Evolutionary conservation across 495 filamentous ascomycete species (phyloP).

Genomic region (Penicillium parvum): DNA sequence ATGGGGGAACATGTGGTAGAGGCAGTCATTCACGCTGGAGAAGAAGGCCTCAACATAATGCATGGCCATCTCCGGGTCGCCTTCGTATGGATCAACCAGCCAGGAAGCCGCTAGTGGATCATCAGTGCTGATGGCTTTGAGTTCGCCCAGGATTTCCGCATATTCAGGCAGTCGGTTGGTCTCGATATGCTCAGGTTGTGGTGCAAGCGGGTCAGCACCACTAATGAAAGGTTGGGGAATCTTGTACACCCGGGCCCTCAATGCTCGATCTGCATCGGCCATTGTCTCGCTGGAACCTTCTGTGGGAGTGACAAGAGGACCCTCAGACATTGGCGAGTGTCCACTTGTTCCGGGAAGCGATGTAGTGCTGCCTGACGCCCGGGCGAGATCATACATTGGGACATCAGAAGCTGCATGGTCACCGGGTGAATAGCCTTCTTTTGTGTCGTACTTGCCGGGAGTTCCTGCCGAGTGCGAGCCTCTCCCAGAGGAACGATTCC

Average conservation of each 20-base stretch:
- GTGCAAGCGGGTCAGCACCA: conserved; percentile 14
- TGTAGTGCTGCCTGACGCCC: conserved; percentile 33
- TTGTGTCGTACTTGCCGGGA: conserved; percentile 20
- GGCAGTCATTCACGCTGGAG: conserved; percentile 45
- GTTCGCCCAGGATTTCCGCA: conserved; percentile 31
- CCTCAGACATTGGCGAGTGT: conserved; percentile 37
- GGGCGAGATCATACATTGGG: conserved; percentile 29
- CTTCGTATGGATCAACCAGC: conserved; percentile 61
- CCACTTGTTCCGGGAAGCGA: conserved; percentile 34
- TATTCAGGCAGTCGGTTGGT: conserved; percentile 23
- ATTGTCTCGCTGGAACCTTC: conserved; percentile 25
- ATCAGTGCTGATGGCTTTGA: conserved; percentile 27
- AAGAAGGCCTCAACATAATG: conserved; percentile 56
- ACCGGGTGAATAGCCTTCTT: conserved; percentile 19
- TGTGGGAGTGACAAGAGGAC: conserved; percentile 25
- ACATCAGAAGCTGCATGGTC: conserved; percentile 26
- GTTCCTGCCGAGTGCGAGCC: conserved; percentile 19
- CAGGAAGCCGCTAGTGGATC: conserved; percentile 53
- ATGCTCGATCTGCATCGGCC: conserved; percentile 26
- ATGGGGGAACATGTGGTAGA: conserved; percentile 56
- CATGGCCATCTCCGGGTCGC: conserved; percentile 41
- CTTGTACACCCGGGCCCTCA: conserved; percentile 16
- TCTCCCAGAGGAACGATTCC: conserved; percentile 31
- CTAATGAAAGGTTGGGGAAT: conserved; percentile 13
- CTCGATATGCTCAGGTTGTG: conserved; percentile 11